phyloP scores from a whole-genome alignment of 2,329 filamentous ascomycete species.

The Fusarium beomiforme region DNA sequence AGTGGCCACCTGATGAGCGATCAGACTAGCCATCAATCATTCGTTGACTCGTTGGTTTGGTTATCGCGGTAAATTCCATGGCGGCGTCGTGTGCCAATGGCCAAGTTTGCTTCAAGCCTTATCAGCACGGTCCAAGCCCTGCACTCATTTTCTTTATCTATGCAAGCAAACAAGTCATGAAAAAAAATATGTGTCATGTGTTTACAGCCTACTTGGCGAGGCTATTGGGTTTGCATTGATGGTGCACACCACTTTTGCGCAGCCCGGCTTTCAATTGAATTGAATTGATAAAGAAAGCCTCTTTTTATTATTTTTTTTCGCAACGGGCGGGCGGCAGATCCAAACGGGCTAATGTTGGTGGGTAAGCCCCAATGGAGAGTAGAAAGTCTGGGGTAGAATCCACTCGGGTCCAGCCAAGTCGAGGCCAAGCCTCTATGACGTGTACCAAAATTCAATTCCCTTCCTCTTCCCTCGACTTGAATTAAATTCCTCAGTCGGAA shows the following conservation, averaged over 20 bases:
- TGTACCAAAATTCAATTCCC: neutral
- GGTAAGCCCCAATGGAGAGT: neutral
- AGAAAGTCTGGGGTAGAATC: neutral
- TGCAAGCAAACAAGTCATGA: neutral
- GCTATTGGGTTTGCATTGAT: neutral
- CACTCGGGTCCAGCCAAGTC: neutral
- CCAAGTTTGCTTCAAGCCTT: neutral
- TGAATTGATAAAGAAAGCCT: neutral
- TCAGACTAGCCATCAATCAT: neutral
- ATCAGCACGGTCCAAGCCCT: neutral
- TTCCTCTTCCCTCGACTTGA: too few relatives aligned
- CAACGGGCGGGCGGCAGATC: neutral
- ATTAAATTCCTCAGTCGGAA: too few relatives aligned
- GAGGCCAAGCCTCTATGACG: neutral
- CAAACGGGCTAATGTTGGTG: neutral
- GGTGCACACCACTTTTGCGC: neutral
- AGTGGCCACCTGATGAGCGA: neutral
- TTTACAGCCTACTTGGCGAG: neutral
- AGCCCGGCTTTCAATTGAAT: neutral
- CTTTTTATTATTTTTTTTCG: neutral
- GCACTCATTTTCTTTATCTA: neutral
- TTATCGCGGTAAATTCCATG: neutral
- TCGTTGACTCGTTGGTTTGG: neutral
- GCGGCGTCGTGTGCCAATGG: neutral
- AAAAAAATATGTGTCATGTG: neutral